Evolutionary conservation across 306 rosid genomes (phyloP), one percentile per base, ranked within the genome.

Genomic region (Elaeagnus macrophylla): DNA sequence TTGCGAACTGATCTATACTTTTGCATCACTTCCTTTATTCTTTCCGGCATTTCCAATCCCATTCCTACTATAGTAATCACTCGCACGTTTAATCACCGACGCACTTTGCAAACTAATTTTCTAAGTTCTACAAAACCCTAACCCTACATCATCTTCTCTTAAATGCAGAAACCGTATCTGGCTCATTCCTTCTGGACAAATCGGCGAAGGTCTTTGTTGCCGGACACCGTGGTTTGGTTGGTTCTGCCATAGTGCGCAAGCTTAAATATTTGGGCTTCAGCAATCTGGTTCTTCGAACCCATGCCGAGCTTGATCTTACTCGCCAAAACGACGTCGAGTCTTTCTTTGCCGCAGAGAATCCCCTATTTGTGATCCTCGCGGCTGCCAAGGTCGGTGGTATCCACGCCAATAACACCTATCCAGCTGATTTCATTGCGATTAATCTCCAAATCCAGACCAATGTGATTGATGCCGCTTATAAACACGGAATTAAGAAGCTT

Each of bases 371-470:
- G 8, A 72, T 91, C 59, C 85, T 87, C 54, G 87, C 95, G 15
- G 99, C 99, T 0, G 99, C 99, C 18, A 91, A 91, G 77, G 96
- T 91, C 32, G 99, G 99, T 11, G 99, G 96, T 25, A 91, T 91
- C 59, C 95, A 91, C 70, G 99, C 99, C 54, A 91, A 91, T 76
- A 91, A 71, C 61, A 91, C 96, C 7, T 84, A 91, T 61, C 96
- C 97, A 0, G 95, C 97, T 3, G 95, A 87, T 61, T 91, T 91
- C 79, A 91, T 91, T 62, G 49, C 75, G 62, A 54, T 87, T 67
- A 91, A 86, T 75, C 95, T 91, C 67, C 96, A 91, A 69, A 91
- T 91, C 71, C 99, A 91, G 67, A 87, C 87, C 20, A 91, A 91
- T 20, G 77, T 91, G 65, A 84, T 91, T 1, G 85, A 91, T 59